These are phyloP conservation scores for Neofusicoccum ribis DNA, from an alignment of 2,329 filamentous ascomycete species.

Conservation along the genomic window DNA sequence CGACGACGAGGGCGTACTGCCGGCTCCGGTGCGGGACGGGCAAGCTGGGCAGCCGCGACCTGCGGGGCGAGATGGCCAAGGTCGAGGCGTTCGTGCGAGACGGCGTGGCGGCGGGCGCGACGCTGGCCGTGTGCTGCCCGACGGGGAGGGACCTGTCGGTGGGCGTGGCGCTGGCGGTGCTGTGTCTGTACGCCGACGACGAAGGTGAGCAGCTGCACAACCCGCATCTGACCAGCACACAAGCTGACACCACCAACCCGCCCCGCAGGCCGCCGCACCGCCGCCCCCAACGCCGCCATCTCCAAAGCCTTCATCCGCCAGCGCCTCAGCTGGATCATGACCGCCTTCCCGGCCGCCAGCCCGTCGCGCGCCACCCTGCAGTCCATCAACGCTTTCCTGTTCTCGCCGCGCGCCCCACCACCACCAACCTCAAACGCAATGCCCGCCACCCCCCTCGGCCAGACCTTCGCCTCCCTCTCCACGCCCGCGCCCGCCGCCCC, in stretches of 20 bases:
- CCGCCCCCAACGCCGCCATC: conserved; percentile 37
- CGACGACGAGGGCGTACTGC: conserved; percentile 43
- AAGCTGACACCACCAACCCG: background rate
- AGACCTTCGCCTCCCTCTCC: background rate
- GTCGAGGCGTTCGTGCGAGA: conserved; percentile 28
- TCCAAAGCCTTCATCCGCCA: conserved; percentile 77
- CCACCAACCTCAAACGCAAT: background rate
- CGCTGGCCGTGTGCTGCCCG: conserved; percentile 66
- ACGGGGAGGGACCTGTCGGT: conserved; percentile 79
- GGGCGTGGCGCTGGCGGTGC: conserved; percentile 71
- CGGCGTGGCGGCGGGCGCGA: background rate
- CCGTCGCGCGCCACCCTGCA: conserved; percentile 83
- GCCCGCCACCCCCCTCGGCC: background rate
- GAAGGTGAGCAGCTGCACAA: conserved; percentile 46
- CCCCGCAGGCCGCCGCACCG: background rate
- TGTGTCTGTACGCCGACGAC: conserved; percentile 72
- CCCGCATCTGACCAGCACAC: too few relatives aligned
- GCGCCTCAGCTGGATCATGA: conserved; percentile 79
- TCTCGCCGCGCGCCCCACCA: conserved; percentile 40
- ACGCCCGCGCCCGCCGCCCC: conserved; percentile 42
- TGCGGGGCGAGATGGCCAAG: conserved; percentile 67
- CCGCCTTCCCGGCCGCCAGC: conserved; percentile 74
- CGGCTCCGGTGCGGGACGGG: conserved; percentile 67
- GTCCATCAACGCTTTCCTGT: conserved; percentile 87
- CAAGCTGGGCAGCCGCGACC: conserved; percentile 79